Conservation (phyloP, 2,329 filamentous ascomycete species). For the Grosmannia penicillata region DNA sequence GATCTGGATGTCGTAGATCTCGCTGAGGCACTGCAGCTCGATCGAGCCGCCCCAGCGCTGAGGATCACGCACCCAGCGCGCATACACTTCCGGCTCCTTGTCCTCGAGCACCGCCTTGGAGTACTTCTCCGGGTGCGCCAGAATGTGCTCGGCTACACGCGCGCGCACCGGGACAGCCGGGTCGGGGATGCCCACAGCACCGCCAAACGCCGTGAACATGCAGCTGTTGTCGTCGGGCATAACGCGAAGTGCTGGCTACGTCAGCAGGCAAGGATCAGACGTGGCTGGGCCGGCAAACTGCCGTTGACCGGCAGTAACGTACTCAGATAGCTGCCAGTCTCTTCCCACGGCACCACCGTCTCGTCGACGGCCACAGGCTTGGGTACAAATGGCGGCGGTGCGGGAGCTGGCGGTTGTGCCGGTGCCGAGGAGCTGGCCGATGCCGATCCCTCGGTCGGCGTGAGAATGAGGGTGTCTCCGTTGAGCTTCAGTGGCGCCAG, state of each 20-base stretch:
- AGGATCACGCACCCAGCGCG: slow-evolving; percentile 62
- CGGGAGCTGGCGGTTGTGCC: slow-evolving; percentile 5
- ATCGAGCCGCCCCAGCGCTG: slow-evolving; percentile 87
- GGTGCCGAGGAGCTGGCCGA: neutral
- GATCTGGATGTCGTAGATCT: slow-evolving; percentile 76
- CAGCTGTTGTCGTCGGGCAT: slow-evolving; percentile 97
- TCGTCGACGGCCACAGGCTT: slow-evolving; percentile 23
- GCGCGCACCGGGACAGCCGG: slow-evolving; percentile 47
- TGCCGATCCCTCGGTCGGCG: slow-evolving; percentile 16
- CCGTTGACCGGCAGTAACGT: too few relatives aligned
- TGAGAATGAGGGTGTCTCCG: slow-evolving; percentile 35
- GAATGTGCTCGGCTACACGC: slow-evolving; percentile 67
- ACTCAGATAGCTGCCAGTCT: slow-evolving; percentile 34
- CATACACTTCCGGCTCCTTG: slow-evolving; percentile 58
- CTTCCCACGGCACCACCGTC: slow-evolving; percentile 32
- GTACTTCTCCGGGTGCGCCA: slow-evolving; percentile 57
- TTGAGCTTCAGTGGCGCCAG: slow-evolving; percentile 29
- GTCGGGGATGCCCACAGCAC: slow-evolving; percentile 48
- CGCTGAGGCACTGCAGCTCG: slow-evolving; percentile 71
- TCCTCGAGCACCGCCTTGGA: slow-evolving; percentile 59
- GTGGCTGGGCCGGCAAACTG: too few relatives aligned
- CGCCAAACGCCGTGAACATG: slow-evolving; percentile 79
- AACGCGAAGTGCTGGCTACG: slow-evolving; percentile 47
- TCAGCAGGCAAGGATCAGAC: neutral
- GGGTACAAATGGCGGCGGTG: slow-evolving; percentile 15